Base-by-base conservation (phyloP, 495 filamentous ascomycete species). In the Annulohypoxylon stygium region DNA sequence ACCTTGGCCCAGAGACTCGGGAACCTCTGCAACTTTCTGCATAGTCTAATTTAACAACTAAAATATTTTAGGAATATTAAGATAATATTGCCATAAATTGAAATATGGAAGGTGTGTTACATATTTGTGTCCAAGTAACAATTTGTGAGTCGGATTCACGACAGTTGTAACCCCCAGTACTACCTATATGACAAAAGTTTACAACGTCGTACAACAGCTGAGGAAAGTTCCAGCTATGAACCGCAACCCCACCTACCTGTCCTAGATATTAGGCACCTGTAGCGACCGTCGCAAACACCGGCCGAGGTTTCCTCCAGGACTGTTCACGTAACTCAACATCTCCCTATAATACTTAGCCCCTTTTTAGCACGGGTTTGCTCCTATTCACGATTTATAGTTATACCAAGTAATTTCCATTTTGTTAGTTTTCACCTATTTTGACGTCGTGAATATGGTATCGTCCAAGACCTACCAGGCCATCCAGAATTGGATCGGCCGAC, bases 401-500 rank as follows among this genome's bases (percentile, higher is more conserved):
- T n/a, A 43, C 1, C 43, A 20, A 20, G 18, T 47, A 47, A 18
- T 6, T 8, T 11, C 18, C 5, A 30, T 9, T 51, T 23, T 18
- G 23, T 51, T 51, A 11, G 25, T 26, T 51, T 18, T 12, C 48
- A 25, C 18, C 20, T 4, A 9, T 51, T 2, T 20, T n/a, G 30
- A 9, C 18, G 30, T 10, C 7, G 12, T 25, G 57, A 25, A 26
- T 51, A 74, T 74, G 71, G 70, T 45, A 30, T 77, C 61, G 7
- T 51, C 65, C 16, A 33, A 65, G 14, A 76, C 78, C 33, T 81
- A 77, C 54, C 50, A 69, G 18, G 62, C 70, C 23, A 70, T 86
- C 63, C 77, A 78, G 41, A 75, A 63, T 23, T 85, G 82, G 80
- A 74, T 84, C 61, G 69, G 61, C 14, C 59, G 76, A 47, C 80